Conservation (phyloP, 2,329 filamentous ascomycete species). For the Aspergillus novofumigatus region DNA sequence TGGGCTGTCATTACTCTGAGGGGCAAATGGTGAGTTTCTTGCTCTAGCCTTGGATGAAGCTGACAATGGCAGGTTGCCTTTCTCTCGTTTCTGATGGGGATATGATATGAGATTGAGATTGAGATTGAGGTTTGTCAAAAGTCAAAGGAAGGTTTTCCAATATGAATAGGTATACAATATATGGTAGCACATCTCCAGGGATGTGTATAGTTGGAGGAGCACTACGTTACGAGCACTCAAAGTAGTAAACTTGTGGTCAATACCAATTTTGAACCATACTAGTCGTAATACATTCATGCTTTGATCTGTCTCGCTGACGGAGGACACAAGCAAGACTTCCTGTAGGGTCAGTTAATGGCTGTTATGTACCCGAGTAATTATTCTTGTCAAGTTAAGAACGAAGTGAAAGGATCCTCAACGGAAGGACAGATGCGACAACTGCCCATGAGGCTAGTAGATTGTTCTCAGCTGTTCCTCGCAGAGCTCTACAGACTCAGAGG, state of each 20-base stretch:
- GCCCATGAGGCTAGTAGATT: too few relatives aligned
- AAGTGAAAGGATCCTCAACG: not conserved
- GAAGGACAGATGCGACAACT: not conserved
- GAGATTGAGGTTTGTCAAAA: too few relatives aligned
- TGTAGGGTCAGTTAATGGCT: too few relatives aligned
- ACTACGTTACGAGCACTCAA: too few relatives aligned
- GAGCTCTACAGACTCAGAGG: too few relatives aligned
- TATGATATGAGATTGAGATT: not conserved
- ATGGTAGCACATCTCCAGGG: not conserved
- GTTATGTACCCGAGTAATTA: not conserved
- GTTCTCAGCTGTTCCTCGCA: too few relatives aligned
- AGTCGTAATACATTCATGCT: not conserved
- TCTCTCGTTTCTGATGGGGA: conserved; percentile 39
- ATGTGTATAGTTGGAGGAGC: not conserved
- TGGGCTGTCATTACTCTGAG: conserved; percentile 83
- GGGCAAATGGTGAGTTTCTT: conserved; percentile 68
- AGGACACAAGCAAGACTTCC: not conserved
- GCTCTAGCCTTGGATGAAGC: not conserved
- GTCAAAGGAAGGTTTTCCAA: too few relatives aligned
- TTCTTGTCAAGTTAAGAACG: not conserved
- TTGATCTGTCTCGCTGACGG: not conserved
- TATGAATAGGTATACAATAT: not conserved
- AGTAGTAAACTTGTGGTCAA: too few relatives aligned
- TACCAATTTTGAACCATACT: not conserved
- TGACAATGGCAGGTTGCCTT: conserved; percentile 40